Evolutionary conservation across 2,329 filamentous ascomycete species (phyloP).

Genomic region (Fusarium nelsonii): DNA sequence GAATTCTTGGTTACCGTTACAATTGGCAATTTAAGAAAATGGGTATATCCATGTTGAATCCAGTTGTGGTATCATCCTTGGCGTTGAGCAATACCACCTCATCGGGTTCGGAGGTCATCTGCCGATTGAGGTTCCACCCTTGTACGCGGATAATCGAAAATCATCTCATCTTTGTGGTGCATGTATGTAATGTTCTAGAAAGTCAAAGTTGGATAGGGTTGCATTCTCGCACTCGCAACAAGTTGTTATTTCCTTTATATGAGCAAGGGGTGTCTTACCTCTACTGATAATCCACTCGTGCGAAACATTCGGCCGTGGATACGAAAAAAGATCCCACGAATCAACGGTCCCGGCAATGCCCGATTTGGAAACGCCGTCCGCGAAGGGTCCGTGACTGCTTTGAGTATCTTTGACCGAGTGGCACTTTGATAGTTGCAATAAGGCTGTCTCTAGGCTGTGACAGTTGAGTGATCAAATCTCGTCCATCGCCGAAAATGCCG

Average conservation of each 20-base stretch:
- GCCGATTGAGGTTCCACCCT: background rate
- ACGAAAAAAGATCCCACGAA: constrained; percentile 36
- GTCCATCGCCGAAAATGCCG: constrained; percentile 34
- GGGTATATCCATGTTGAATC: background rate
- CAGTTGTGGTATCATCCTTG: constrained; percentile 3
- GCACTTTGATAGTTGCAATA: constrained; percentile 7
- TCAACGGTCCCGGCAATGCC: constrained; percentile 18
- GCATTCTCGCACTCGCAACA: no score
- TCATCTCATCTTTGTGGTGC: constrained; percentile 6
- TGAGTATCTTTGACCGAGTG: constrained; percentile 11
- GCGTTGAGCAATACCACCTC: constrained; percentile 12
- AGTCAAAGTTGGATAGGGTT: no score
- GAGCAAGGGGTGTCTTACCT: constrained; percentile 17
- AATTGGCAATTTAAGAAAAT: background rate
- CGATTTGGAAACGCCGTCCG: constrained; percentile 36
- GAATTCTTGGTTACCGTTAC: background rate
- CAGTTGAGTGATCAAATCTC: background rate
- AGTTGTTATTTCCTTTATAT: constrained; percentile 3
- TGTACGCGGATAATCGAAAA: background rate
- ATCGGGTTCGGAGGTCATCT: constrained; percentile 14
- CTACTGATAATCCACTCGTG: constrained; percentile 20
- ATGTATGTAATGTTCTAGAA: constrained; percentile 1
- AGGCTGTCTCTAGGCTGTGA: constrained; percentile 18
- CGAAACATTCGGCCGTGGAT: constrained; percentile 17
- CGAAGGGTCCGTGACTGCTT: constrained; percentile 15